Percentiles rank a stretch among this genome's conserved stretches.
Evolutionary conservation across 495 filamentous ascomycete genomes (phyloP).

Genomic region (Penicillium salamii): DNA sequence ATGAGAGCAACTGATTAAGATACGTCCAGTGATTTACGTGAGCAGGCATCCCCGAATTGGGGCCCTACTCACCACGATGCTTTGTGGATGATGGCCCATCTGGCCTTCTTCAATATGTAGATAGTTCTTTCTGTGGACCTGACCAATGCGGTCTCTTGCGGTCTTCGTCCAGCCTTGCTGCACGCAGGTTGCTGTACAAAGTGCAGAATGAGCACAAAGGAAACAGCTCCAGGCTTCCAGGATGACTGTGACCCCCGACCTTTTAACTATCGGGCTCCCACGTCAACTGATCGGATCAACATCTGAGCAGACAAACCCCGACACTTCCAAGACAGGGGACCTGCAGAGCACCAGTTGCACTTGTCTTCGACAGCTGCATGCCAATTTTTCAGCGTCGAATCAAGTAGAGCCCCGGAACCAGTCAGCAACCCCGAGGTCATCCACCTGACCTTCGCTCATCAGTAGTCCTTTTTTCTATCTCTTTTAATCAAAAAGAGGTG

Average conservation of each 20-base stretch:
- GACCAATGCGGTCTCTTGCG: slow-evolving; percentile 2
- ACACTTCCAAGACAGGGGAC: background rate
- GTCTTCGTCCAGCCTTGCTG: slow-evolving; percentile 11
- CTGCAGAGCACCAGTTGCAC: slow-evolving; percentile 1
- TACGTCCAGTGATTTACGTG: slow-evolving; percentile 1
- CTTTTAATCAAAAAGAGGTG: background rate
- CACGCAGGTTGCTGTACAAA: slow-evolving; percentile 3
- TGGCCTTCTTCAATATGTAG: slow-evolving; percentile 28
- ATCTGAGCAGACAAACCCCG: background rate
- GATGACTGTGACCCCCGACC: too few relatives aligned
- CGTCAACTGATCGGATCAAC: background rate
- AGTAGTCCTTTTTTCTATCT: slow-evolving; percentile 3
- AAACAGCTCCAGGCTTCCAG: background rate
- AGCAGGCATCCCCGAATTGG: slow-evolving; percentile 1
- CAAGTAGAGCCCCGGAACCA: slow-evolving; percentile 22
- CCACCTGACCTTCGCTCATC: background rate
- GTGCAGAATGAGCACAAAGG: background rate
- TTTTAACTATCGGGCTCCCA: too few relatives aligned
- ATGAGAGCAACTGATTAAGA: background rate
- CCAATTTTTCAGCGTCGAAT: slow-evolving; percentile 9
- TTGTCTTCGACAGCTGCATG: slow-evolving; percentile 4
- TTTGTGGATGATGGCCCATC: slow-evolving; percentile 4
- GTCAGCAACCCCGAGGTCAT: background rate
- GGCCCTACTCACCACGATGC: background rate
- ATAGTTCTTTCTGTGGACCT: slow-evolving; percentile 20